phyloP scores from a whole-genome alignment of 2,329 filamentous ascomycete genomes.

The Xylariomycetidae sp. region DNA sequence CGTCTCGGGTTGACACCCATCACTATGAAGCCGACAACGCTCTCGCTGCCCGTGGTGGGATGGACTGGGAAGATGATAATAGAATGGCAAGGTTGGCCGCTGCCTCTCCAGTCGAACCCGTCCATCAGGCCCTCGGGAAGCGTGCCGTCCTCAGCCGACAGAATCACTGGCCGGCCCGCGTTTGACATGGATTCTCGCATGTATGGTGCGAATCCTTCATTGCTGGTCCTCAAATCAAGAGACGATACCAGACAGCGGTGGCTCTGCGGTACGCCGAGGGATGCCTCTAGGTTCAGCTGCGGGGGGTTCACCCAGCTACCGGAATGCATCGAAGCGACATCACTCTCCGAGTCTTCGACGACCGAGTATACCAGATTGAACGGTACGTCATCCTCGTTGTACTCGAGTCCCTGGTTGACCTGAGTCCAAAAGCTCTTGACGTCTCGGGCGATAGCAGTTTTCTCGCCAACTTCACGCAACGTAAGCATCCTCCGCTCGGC shows the following conservation, averaged over 20 bases:
- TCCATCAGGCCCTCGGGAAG: conserved; percentile 59
- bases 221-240: conserved; percentile 64
- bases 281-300: conserved; percentile 64
- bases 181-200: conserved; percentile 69
- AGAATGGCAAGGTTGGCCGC: conserved; percentile 62
- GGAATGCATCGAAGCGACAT: conserved; percentile 65
- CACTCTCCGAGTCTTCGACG: conserved; percentile 62
- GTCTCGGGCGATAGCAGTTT: conserved; percentile 64
- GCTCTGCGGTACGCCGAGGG: conserved; percentile 59
- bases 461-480: conserved; percentile 70
- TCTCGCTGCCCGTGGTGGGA: conserved; percentile 64
- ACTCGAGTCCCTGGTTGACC: conserved; percentile 62
- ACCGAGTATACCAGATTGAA: conserved; percentile 75
- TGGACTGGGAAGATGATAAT: conserved; percentile 75
- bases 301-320: conserved; percentile 56
- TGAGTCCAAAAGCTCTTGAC: conserved; percentile 69
- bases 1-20: conserved; percentile 73
- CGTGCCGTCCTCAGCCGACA: conserved; percentile 61
- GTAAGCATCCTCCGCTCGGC: conserved; percentile 76
- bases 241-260: conserved; percentile 55
- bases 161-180: conserved; percentile 57
- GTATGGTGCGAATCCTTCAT: conserved; percentile 68
- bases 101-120: conserved; percentile 64
- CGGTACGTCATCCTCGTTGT: conserved; percentile 69
- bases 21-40: conserved; percentile 70